Conservation (phyloP, 2,329 filamentous ascomycete genomes). For the Xenoacremonium recifei region DNA sequence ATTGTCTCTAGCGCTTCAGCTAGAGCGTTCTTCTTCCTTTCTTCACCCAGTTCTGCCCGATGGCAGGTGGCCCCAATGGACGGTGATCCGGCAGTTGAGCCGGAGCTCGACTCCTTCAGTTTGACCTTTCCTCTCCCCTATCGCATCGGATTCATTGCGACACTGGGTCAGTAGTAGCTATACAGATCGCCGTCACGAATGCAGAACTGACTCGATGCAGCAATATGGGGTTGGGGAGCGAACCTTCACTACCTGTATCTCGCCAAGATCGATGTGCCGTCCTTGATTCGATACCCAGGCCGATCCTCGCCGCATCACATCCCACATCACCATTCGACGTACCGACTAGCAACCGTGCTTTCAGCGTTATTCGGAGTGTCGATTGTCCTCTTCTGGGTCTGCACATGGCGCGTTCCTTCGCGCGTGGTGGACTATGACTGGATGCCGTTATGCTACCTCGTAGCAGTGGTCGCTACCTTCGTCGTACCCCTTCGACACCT, state of each 20-base stretch:
- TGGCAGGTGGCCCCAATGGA: conserved; percentile 53
- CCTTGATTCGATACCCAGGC: conserved; percentile 80
- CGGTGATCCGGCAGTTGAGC: conserved; percentile 69
- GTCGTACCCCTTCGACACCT: conserved; percentile 67
- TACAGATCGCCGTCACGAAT: background rate
- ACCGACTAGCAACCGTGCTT: conserved; percentile 78
- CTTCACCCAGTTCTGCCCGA: conserved; percentile 12
- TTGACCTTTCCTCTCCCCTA: conserved; percentile 85
- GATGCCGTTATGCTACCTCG: conserved; percentile 81
- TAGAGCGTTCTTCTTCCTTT: conserved; percentile 3
- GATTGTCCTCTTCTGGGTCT: conserved; percentile 78
- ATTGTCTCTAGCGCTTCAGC: conserved; percentile 5
- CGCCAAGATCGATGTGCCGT: conserved; percentile 81
- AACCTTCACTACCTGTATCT: conserved; percentile 85
- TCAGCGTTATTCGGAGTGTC: conserved; percentile 69
- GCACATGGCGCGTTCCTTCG: conserved; percentile 68
- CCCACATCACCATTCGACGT: conserved; percentile 78
- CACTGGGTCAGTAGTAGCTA: conserved; percentile 63
- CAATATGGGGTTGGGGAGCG: conserved; percentile 91
- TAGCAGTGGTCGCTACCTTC: conserved; percentile 69
- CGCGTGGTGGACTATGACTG: conserved; percentile 78
- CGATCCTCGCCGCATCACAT: conserved; percentile 68
- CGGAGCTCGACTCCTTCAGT: conserved; percentile 80
- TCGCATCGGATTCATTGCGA: conserved; percentile 80
- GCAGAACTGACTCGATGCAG: conserved; percentile 42